Conservation (phyloP, 2,329 filamentous ascomycete genomes). For the Pseudogymnoascus sp. region DNA sequence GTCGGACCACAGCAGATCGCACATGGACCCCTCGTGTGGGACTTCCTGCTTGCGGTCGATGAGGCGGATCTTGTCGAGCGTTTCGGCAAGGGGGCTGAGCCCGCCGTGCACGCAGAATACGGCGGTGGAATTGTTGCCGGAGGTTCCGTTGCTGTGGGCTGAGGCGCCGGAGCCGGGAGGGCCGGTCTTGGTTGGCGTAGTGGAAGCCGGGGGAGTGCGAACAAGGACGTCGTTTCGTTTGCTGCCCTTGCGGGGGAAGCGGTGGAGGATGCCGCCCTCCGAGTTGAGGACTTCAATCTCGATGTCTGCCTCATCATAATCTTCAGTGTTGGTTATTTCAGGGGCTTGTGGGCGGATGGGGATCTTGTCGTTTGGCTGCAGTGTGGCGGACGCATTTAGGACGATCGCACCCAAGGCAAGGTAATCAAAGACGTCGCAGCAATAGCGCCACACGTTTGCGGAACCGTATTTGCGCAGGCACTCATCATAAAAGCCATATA, state of each 20-base stretch:
- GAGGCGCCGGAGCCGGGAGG: constrained; percentile 74
- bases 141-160: constrained; percentile 53
- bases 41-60: constrained; percentile 97
- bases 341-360: constrained; percentile 29
- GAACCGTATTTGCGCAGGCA: constrained; percentile 98
- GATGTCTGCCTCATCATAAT: constrained; percentile 66
- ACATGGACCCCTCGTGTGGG: constrained; percentile 96
- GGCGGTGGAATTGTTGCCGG: constrained; percentile 65
- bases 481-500: constrained; percentile 99
- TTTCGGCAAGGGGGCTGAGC: constrained; percentile 91
- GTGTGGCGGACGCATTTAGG: constrained; percentile 68
- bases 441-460: constrained; percentile 98
- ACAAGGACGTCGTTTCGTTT: constrained; percentile 23
- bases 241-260: constrained; percentile 47
- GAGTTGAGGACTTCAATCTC: constrained; percentile 95
- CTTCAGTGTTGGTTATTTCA: constrained; percentile 33
- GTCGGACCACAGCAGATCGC: constrained; percentile 94
- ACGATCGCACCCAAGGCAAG: constrained; percentile 94
- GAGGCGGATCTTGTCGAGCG: constrained; percentile 87
- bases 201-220: constrained; percentile 33
- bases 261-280: constrained; percentile 67
- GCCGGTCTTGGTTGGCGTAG: constrained; percentile 47
- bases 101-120: constrained; percentile 97
- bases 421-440: constrained; percentile 98
- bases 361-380: constrained; percentile 38